Evolutionary conservation across 2,329 filamentous ascomycete genomes (phyloP).

Genomic region (Colletotrichum lupini): DNA sequence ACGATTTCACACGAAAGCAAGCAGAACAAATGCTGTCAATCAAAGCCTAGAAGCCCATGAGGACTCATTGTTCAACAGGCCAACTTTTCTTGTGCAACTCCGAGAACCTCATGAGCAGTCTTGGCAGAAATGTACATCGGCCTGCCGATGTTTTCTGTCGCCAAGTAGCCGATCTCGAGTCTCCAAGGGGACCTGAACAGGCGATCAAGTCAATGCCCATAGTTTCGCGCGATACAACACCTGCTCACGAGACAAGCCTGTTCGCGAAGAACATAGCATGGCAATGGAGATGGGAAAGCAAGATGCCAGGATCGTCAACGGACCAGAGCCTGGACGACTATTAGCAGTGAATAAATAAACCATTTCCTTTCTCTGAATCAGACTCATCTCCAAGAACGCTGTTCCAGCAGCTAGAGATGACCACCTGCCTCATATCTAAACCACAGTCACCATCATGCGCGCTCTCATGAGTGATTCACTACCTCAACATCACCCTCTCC

Average conservation of each 20-base stretch:
- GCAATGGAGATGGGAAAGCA: not conserved
- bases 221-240: no score
- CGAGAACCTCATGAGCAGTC: not conserved
- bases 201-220: not conserved
- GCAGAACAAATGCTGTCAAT: not conserved
- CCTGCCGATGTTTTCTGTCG: not conserved
- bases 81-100: not conserved
- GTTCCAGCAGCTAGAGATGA: not conserved
- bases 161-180: not conserved
- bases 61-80: not conserved
- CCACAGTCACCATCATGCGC: not conserved
- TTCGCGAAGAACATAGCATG: not conserved
- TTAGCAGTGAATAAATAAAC: not conserved
- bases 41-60: no score
- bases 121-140: not conserved
- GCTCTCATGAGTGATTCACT: not conserved
- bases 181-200: rapidly evolving
- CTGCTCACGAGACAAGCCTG: not conserved
- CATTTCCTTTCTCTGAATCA: not conserved
- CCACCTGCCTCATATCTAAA: not conserved
- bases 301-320: not conserved
- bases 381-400: not conserved
- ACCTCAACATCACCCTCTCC: not conserved
- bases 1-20: not conserved
- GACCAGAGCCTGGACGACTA: not conserved